Percentiles rank a stretch among this genome's conserved stretches.
Conservation (phyloP, 163 green algal genomes). For the Scenedesmus sp. region DNA sequence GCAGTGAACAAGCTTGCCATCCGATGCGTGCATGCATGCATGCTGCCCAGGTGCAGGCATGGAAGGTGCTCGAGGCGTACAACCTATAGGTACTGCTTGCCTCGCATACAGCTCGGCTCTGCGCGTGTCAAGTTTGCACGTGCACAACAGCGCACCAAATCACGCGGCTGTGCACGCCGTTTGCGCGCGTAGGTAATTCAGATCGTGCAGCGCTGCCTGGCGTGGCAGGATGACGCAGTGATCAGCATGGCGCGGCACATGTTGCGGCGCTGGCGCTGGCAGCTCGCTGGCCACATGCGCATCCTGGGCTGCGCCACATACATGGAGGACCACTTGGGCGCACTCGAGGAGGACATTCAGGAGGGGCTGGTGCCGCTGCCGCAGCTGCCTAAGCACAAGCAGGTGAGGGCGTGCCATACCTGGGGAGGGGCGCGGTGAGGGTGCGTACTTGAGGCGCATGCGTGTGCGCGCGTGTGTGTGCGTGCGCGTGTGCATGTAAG, state of each 20-base stretch:
- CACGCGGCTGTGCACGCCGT: too few species aligned
- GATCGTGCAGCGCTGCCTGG: slow-evolving; percentile 23
- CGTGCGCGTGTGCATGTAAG: too few species aligned
- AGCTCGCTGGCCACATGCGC: slow-evolving; percentile 50
- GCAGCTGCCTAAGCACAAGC: slow-evolving; percentile 44
- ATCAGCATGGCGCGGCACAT: slow-evolving; percentile 18
- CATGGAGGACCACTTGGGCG: slow-evolving; percentile 40
- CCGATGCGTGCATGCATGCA: too few species aligned
- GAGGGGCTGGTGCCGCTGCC: slow-evolving; percentile 42
- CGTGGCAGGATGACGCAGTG: neutral
- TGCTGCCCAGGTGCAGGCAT: too few species aligned
- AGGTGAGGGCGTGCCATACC: slow-evolving; percentile 2
- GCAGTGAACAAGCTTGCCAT: too few species aligned
- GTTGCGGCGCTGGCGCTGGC: slow-evolving; percentile 43
- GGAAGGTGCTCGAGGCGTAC: too few species aligned
- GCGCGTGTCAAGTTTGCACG: neutral
- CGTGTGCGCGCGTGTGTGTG: too few species aligned
- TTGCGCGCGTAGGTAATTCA: neutral
- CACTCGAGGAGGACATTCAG: slow-evolving; percentile 30
- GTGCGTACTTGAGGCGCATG: too few species aligned
- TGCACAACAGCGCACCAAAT: too few species aligned
- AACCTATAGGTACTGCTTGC: too few species aligned
- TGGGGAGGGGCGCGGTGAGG: neutral
- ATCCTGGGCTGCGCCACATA: slow-evolving; percentile 25
- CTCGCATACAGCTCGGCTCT: too few species aligned